Evolutionary conservation across 345 rosid genomes (phyloP).

Genomic region (Citrus sinensis): DNA sequence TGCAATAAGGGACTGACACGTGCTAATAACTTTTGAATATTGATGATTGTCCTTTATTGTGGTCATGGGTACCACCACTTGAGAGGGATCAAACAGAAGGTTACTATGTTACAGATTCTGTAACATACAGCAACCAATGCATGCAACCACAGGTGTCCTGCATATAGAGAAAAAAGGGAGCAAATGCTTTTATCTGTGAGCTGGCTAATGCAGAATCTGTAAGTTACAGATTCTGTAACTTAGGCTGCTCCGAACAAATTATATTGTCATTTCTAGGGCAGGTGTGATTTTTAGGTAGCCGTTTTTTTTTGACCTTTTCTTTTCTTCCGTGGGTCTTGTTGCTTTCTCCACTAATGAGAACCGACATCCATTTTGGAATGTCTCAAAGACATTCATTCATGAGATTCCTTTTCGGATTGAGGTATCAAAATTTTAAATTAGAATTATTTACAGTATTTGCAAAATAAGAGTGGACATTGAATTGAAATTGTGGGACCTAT

Average conservation of each 20-base stretch:
- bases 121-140: too few relatives aligned
- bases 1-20: conserved; percentile 25
- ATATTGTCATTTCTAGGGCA: conserved; percentile 11
- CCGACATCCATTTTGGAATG: conserved; percentile 13
- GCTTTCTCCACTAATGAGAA: background rate
- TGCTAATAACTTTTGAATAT: background rate
- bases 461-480: too few relatives aligned
- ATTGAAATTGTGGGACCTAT: too few relatives aligned
- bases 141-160: too few relatives aligned
- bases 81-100: conserved; percentile 19
- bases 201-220: too few relatives aligned
- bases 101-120: too few relatives aligned
- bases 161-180: too few relatives aligned
- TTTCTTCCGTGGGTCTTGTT: background rate
- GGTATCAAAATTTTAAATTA: too few relatives aligned
- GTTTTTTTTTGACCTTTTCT: conserved; percentile 1
- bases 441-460: background rate
- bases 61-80: conserved; percentile 30
- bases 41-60: conserved; percentile 10
- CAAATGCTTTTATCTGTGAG: too few relatives aligned
- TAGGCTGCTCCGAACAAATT: too few relatives aligned
- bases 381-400: background rate
- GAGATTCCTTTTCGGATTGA: too few relatives aligned
- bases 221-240: too few relatives aligned
- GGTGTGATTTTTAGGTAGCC: background rate